These are phyloP conservation scores for Sporothrix schenckii DNA, from an alignment of 2,329 filamentous ascomycete genomes.

Conservation along the genomic window DNA sequence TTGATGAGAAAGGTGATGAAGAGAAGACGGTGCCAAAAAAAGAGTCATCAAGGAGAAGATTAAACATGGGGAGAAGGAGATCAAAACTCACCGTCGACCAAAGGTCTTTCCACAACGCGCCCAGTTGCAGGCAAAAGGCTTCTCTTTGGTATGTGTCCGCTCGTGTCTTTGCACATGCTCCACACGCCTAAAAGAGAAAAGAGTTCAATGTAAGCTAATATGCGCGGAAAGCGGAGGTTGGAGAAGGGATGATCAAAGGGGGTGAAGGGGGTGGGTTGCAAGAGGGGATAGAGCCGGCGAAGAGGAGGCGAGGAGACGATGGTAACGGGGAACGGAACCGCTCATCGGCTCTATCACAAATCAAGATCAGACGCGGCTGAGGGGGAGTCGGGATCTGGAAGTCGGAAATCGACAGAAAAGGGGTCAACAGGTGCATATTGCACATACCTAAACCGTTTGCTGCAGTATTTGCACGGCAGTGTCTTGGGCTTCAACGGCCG, in stretches of 20 bases:
- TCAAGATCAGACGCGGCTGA: neutral
- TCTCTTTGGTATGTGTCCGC: constrained; percentile 67
- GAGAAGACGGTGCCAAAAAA: too few relatives aligned
- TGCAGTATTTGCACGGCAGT: constrained; percentile 65
- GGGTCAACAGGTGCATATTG: neutral
- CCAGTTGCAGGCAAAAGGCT: constrained; percentile 64
- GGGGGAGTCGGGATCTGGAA: neutral
- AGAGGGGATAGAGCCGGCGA: constrained; percentile 28
- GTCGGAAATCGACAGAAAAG: neutral
- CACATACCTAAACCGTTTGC: constrained; percentile 63
- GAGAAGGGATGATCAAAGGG: constrained; percentile 16
- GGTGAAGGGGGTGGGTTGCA: constrained; percentile 13
- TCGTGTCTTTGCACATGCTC: constrained; percentile 68
- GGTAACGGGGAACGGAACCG: constrained; percentile 27
- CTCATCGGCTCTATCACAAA: constrained; percentile 8
- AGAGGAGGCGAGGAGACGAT: neutral
- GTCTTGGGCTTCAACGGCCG: constrained; percentile 64
- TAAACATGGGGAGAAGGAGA: constrained; percentile 15
- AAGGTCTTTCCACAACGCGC: constrained; percentile 65
- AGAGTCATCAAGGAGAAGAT: neutral
- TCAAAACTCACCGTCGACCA: constrained; percentile 59
- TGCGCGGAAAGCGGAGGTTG: constrained; percentile 39
- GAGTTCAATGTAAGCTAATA: constrained; percentile 49
- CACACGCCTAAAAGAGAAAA: constrained; percentile 54
- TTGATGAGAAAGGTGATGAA: too few relatives aligned